Percentiles rank a stretch among this genome's conserved stretches.
Evolutionary conservation across 2,329 filamentous ascomycete genomes (phyloP).

Genomic region (Diaporthe vexans): DNA sequence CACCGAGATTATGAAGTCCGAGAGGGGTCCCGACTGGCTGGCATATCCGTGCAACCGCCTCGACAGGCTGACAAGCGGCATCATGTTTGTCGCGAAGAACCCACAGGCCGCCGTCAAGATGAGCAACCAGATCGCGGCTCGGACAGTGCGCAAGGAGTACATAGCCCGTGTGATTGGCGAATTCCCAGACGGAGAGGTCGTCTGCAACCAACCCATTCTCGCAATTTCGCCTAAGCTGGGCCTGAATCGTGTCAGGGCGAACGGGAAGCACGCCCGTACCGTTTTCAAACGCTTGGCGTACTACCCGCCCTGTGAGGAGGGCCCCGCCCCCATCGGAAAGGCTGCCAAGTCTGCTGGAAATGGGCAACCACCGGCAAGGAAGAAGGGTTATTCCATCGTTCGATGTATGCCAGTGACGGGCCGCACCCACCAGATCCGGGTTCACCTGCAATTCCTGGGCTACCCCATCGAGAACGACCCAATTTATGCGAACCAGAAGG

Average conservation of each 20-base stretch:
- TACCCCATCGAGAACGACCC: conserved; percentile 98
- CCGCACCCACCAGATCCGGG: conserved; percentile 93
- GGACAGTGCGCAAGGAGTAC: conserved; percentile 95
- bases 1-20: conserved; percentile 90
- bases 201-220: conserved; percentile 94
- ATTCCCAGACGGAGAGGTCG: conserved; percentile 91
- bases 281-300: conserved; percentile 95
- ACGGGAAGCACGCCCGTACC: conserved; percentile 89
- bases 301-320: conserved; percentile 69
- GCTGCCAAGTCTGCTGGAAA: conserved; percentile 45
- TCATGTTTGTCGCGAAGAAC: conserved; percentile 98
- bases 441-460: conserved; percentile 94
- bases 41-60: conserved; percentile 89
- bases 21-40: conserved; percentile 70
- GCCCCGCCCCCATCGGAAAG: conserved; percentile 44
- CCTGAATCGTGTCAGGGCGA: conserved; percentile 92
- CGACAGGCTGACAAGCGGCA: conserved; percentile 91
- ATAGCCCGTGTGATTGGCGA: conserved; percentile 90
- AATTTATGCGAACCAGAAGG: conserved; percentile 94
- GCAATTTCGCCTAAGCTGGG: conserved; percentile 96
- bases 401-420: conserved; percentile 94
- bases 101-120: conserved; percentile 83
- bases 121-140: conserved; percentile 79
- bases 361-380: conserved; percentile 61
- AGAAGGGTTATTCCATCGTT: conserved; percentile 91